Evolutionary conservation across 2,329 filamentous ascomycete species (phyloP).

Genomic region (Xylariaceae sp.): DNA sequence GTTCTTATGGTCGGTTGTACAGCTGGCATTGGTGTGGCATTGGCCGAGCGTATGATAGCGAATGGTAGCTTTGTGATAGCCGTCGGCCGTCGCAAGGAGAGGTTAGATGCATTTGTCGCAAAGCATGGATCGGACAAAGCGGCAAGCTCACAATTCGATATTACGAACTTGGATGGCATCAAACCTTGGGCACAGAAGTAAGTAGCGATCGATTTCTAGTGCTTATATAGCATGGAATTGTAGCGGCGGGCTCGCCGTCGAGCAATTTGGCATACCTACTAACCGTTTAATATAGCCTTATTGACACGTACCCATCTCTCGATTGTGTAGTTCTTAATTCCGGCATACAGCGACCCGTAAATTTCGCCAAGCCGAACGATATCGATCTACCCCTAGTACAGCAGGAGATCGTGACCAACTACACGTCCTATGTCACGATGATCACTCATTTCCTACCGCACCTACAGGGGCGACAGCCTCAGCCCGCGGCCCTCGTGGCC

Average conservation of each 20-base stretch:
- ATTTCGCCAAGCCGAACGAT: conserved; percentile 47
- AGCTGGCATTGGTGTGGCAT: conserved; percentile 34
- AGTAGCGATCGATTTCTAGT: conserved; percentile 6
- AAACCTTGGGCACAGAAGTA: conserved; percentile 46
- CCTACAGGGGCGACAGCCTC: conserved; percentile 33
- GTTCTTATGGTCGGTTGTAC: conserved; percentile 36
- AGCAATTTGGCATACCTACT: background rate
- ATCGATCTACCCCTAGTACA: conserved; percentile 43
- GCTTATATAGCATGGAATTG: background rate
- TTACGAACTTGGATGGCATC: conserved; percentile 45
- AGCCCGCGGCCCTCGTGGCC: conserved; percentile 35
- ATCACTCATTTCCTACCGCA: conserved; percentile 51
- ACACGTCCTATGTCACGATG: conserved; percentile 48
- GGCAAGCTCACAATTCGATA: conserved; percentile 46
- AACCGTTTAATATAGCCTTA: conserved; percentile 36
- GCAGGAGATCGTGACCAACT: conserved; percentile 51
- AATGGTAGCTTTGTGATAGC: conserved; percentile 56
- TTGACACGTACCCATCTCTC: conserved; percentile 48
- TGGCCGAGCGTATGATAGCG: conserved; percentile 42
- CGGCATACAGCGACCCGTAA: conserved; percentile 52
- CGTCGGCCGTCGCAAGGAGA: conserved; percentile 57
- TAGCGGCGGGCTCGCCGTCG: background rate
- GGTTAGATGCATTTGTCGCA: conserved; percentile 52
- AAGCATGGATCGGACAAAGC: conserved; percentile 49
- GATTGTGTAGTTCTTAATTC: conserved; percentile 62